These are phyloP conservation scores for Solanum lycopersicoides DNA, from an alignment of 257 asterid genomes.

Conservation along the genomic window DNA sequence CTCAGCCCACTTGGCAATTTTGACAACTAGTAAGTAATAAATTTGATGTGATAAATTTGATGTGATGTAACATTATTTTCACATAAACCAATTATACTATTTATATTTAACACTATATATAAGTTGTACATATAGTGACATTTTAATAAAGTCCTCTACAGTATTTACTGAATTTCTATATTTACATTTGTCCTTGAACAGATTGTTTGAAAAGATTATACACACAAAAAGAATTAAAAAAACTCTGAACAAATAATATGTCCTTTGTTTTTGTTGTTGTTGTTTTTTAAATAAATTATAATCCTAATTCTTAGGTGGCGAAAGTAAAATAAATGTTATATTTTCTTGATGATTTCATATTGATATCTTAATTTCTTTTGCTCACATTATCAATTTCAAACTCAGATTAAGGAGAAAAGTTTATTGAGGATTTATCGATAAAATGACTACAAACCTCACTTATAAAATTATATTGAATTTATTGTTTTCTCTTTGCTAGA, in stretches of 20 bases:
- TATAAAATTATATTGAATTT: too few relatives aligned
- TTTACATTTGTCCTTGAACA: neutral
- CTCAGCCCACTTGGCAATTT: neutral
- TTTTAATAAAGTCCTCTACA: neutral
- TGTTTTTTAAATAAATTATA: neutral
- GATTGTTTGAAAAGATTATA: neutral
- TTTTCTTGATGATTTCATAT: neutral
- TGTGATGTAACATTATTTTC: neutral
- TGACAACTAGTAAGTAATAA: neutral
- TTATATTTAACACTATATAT: neutral
- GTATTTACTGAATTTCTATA: neutral
- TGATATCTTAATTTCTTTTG: neutral
- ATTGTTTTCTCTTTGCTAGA: neutral
- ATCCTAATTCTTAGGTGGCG: neutral
- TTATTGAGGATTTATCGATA: neutral
- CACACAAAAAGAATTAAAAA: neutral
- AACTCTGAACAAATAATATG: neutral
- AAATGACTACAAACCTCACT: too few relatives aligned
- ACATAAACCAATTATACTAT: neutral
- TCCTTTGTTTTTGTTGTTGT: neutral
- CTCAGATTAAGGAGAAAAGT: rapidly evolving
- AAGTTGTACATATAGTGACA: neutral
- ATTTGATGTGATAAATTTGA: neutral
- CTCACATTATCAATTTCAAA: too few relatives aligned
- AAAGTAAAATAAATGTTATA: neutral